Base-by-base conservation (phyloP, 2,329 filamentous ascomycete species). In the Stromatinia cepivora region DNA sequence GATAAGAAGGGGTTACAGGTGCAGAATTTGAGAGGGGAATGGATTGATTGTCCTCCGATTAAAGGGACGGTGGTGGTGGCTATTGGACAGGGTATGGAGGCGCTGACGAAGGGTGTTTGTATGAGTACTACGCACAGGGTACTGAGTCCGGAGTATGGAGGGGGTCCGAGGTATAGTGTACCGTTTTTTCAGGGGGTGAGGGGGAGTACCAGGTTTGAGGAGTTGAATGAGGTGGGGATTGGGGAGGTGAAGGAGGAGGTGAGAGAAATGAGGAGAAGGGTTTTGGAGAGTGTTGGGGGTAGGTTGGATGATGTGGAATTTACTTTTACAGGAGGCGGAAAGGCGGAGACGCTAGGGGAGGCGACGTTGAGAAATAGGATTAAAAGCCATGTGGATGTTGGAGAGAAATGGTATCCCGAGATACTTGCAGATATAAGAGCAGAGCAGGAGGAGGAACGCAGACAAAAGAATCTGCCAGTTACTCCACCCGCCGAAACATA, bases 141-240 rank as follows among this genome's bases (percentile, higher is more conserved):
- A 48, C 83, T 95, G n/a, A 91, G 87, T 42, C 92, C 92, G 0
- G 77, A 82, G 1, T 86, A 87, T 10, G 92, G 91, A 17, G 82
- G 86, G 13, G 93, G 92, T 5, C 84, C 92, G 45, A 84, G 93
- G 67, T 94, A 89, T 81, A 92, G 88, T 10, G 90, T 96, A 61
- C 93, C 93, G 0, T 96, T 97, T 81, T 96, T 96, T 82, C 93
- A 95, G 79, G 93, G 93, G 31, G 91, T 96, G 70, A 88, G 88
- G 75, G 88, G 92, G 69, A 91, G 93, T 78, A 88, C 92, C 0
- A 86, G 87, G 25, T 96, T 96, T 78, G 92, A 93, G 3, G 76
- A 78, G 67, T 62, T 77, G 67, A 76, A 77, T 71, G 89, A 91
- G 22, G 86, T 84, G n/a, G 76, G 75, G 0, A 75, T 77, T 20